Evolutionary conservation across 2,329 filamentous ascomycete species (phyloP).

Genomic region (Pseudocercospora fijiensis): DNA sequence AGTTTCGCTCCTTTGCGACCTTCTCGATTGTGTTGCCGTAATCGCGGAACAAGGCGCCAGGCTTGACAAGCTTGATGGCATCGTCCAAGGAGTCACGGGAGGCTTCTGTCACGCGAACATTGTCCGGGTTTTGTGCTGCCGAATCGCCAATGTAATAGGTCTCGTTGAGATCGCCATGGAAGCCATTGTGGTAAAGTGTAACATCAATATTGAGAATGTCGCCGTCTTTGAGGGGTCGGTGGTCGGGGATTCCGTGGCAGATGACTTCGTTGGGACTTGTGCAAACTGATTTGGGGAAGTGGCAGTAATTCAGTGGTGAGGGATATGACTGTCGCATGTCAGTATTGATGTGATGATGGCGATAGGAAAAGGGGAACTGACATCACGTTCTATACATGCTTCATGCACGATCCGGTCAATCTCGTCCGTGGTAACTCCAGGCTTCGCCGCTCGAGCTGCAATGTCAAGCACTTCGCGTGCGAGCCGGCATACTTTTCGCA

Average conservation of each 20-base stretch:
- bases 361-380: constrained; percentile 49
- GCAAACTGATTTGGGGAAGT: constrained; percentile 97
- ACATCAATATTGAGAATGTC: constrained; percentile 98
- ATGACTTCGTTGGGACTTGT: constrained; percentile 97
- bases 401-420: constrained; percentile 95
- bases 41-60: constrained; percentile 86
- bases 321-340: constrained; percentile 71
- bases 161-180: constrained; percentile 95
- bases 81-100: constrained; percentile 86
- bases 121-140: constrained; percentile 77
- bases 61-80: constrained; percentile 88
- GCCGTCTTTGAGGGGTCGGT: constrained; percentile 80
- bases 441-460: constrained; percentile 75
- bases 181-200: constrained; percentile 88
- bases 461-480: constrained; percentile 91
- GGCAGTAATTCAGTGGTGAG: constrained; percentile 89
- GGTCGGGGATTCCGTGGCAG: constrained; percentile 96
- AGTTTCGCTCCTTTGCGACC: constrained; percentile 78
- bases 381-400: constrained; percentile 87
- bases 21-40: constrained; percentile 96
- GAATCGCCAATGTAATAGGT: constrained; percentile 97
- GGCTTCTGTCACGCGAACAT: constrained; percentile 86
- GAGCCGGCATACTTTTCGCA: constrained; percentile 87
- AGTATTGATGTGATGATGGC: constrained; percentile 2
- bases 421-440: constrained; percentile 93